These are phyloP conservation scores for Periconia macrospinosa DNA, from an alignment of 2,329 filamentous ascomycete species.

Conservation along the genomic window DNA sequence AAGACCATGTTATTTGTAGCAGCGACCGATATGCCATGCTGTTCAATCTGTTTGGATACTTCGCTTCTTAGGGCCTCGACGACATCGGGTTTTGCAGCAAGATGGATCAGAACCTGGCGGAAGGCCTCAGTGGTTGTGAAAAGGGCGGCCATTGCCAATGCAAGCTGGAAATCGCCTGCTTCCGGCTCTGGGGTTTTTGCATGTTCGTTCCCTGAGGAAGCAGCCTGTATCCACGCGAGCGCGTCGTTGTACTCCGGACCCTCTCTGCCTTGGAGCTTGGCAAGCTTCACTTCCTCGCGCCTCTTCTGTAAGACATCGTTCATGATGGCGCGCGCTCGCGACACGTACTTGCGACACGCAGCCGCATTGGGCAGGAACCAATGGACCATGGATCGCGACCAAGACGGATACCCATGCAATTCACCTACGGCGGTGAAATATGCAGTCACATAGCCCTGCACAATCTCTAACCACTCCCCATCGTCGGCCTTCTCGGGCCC, in stretches of 20 bases:
- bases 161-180: conserved; percentile 7
- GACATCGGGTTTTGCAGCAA: conserved; percentile 22
- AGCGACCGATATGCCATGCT: conserved; percentile 9
- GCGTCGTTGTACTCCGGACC: conserved; percentile 21
- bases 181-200: too few relatives aligned
- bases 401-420: conserved; percentile 4
- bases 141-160: conserved; percentile 11
- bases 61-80: conserved; percentile 24
- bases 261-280: conserved; percentile 15
- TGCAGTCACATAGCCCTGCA: conserved; percentile 10
- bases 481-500: conserved; percentile 9
- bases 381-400: conserved; percentile 3
- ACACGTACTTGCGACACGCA: neutral
- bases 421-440: conserved; percentile 6
- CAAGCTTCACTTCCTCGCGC: neutral
- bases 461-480: conserved; percentile 7
- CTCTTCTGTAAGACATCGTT: neutral
- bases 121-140: conserved; percentile 25
- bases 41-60: conserved; percentile 23
- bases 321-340: neutral
- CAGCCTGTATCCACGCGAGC: conserved; percentile 27
- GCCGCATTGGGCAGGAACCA: neutral
- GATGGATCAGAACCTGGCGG: conserved; percentile 20
- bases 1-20: conserved; percentile 24
- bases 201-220: conserved; percentile 16